phyloP scores from a whole-genome alignment of 2,329 filamentous ascomycete species.

The Clarireedia hainanense region DNA sequence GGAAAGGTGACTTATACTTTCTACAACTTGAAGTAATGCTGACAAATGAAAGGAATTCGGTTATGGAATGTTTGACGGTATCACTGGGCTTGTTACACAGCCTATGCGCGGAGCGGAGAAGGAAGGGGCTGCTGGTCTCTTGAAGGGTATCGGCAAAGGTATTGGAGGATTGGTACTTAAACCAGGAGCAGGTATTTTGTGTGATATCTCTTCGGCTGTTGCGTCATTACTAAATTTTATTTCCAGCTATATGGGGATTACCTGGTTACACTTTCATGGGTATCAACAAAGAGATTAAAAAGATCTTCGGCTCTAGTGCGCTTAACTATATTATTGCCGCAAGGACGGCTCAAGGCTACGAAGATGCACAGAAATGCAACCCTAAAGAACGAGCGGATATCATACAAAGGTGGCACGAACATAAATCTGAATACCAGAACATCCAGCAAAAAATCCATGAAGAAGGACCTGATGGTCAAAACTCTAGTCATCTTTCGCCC shows the following conservation, averaged over 20 bases:
- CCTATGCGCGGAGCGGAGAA: slow-evolving; percentile 63
- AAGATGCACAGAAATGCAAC: slow-evolving; percentile 50
- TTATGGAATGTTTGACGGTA: slow-evolving; percentile 71
- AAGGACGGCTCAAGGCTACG: slow-evolving; percentile 65
- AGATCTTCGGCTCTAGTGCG: slow-evolving; percentile 60
- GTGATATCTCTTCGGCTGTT: not conserved
- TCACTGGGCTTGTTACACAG: slow-evolving; percentile 73
- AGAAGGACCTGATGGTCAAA: slow-evolving; percentile 22
- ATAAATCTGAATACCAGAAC: slow-evolving; percentile 31
- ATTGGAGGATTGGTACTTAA: slow-evolving; percentile 76
- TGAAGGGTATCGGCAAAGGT: slow-evolving; percentile 77
- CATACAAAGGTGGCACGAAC: slow-evolving; percentile 44
- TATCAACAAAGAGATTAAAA: slow-evolving; percentile 68
- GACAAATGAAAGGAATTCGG: slow-evolving; percentile 51
- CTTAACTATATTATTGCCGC: slow-evolving; percentile 75
- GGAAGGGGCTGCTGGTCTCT: slow-evolving; percentile 55
- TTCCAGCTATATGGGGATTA: slow-evolving; percentile 54
- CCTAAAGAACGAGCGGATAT: slow-evolving; percentile 56
- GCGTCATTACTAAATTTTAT: slow-evolving; percentile 3
- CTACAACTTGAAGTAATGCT: not conserved
- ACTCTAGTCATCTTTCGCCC: slow-evolving; percentile 19
- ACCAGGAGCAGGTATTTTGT: slow-evolving; percentile 60
- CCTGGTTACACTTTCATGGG: slow-evolving; percentile 81
- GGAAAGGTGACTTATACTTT: slow-evolving; percentile 46
- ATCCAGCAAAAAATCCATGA: slow-evolving; percentile 31